Conservation (phyloP, 352 stramenopile genomes). For the Saprolegnia diclina region DNA sequence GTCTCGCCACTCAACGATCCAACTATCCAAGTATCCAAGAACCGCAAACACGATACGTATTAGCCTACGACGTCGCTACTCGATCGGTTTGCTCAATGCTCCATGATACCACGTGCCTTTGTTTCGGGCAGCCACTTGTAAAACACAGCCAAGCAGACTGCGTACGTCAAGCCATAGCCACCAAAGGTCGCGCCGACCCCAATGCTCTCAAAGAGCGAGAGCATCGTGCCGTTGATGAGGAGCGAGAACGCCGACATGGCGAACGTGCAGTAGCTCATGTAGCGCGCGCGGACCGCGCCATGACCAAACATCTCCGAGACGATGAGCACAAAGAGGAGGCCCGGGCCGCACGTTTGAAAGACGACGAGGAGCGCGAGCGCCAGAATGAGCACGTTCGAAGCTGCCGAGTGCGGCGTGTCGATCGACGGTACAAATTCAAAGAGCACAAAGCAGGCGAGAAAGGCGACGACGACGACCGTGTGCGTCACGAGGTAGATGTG, state of each 20-base stretch:
- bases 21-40: too few species aligned
- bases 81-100: too few species aligned
- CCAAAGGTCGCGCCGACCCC: slow-evolving; percentile 63
- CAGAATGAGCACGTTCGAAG: slow-evolving; percentile 13
- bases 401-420: slow-evolving; percentile 17
- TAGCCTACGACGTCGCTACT: too few species aligned
- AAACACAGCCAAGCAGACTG: slow-evolving; percentile 63
- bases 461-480: slow-evolving; percentile 59
- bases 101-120: slow-evolving; percentile 69
- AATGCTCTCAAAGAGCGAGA: slow-evolving; percentile 65
- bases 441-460: slow-evolving; percentile 55
- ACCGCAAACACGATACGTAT: too few species aligned
- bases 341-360: slow-evolving; percentile 64
- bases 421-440: slow-evolving; percentile 31
- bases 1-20: too few species aligned
- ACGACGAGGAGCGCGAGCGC: slow-evolving; percentile 71
- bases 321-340: slow-evolving; percentile 80
- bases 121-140: slow-evolving; percentile 67
- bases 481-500: slow-evolving; percentile 70
- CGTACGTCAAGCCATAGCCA: slow-evolving; percentile 58
- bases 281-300: slow-evolving; percentile 67
- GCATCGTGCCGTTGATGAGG: slow-evolving; percentile 73
- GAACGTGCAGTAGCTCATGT: slow-evolving; percentile 88
- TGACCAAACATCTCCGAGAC: slow-evolving; percentile 80
- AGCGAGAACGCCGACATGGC: slow-evolving; percentile 82